Base-by-base conservation (phyloP, 2,329 filamentous ascomycete genomes). In the Cladophialophora chaetospira region DNA sequence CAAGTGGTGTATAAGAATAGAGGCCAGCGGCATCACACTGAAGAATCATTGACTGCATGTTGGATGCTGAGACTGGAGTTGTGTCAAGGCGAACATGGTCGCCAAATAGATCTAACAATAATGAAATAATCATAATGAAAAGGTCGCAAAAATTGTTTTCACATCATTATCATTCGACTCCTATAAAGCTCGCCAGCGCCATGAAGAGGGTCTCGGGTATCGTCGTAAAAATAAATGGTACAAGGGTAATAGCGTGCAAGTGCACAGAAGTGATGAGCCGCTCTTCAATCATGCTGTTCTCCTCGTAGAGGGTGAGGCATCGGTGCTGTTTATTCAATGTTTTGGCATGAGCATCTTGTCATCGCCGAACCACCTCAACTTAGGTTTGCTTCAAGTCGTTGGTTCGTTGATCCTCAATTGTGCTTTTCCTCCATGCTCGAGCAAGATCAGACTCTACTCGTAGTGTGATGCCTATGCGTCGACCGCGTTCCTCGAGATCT, bases 401-500 rank as follows among this genome's bases (percentile, higher is more conserved):
- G 47, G 29, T 21, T 46, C 47, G 40, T 45, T 38, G 13, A 5
- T 38, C 15, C 26, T 10, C 11, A 23, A 15, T n/a, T 21, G 11
- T 48, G 25, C 43, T 45, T 10, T 47, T 11, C 19, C 15, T 45
- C 23, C 15, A 13, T 17, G 35, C n/a, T 19, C 23, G 44, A 46
- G 50, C 45, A 23, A 46, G 52, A 56, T 58, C 54, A 63, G 38
- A 63, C 33, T 38, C 36, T 49, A 61, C 58, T 63, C 53, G 61
- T 63, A 13, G 58, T 63, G 40, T 56, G 49, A 31, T 58, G 58
- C 10, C 15, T 47, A 5, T 31, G 55, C 4, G 40, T 57, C 17
- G 53, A 65, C 48, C 63, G 46, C 28, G 57, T 57, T n/a, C 53
- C 65, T 52, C 61, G 44, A 19, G 65, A 57, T 56, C 67, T 64